phyloP scores from a whole-genome alignment of 345 rosid genomes.

The Firmiana major region DNA sequence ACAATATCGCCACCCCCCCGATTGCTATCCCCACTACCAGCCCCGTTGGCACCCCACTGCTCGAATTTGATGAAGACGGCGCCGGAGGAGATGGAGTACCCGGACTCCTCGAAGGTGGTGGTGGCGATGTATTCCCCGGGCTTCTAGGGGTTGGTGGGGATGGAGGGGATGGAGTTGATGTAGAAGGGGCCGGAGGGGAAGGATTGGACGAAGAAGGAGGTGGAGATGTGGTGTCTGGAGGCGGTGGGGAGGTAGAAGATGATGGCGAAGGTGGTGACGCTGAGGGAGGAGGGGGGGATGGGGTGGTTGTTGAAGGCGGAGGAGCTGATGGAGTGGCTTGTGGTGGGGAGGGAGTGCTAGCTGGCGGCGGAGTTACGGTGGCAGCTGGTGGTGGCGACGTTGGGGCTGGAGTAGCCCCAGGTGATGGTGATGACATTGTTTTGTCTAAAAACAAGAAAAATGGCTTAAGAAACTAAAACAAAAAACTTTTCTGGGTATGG shows the following conservation, averaged over 20 bases:
- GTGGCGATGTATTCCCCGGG: conserved; percentile 25
- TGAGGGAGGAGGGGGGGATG: conserved; percentile 34
- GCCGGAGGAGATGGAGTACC: conserved; percentile 30
- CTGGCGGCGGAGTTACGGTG: conserved; percentile 27
- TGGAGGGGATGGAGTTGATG: conserved; percentile 32
- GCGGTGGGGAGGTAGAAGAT: conserved; percentile 21
- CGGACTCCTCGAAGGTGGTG: conserved; percentile 26
- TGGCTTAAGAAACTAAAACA: background rate
- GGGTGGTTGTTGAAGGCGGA: conserved; percentile 36
- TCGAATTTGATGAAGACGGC: conserved; percentile 23
- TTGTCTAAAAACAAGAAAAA: background rate
- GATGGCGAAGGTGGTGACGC: conserved; percentile 29
- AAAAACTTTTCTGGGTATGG: no score
- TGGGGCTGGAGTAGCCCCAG: conserved; percentile 34
- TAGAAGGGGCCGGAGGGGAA: conserved; percentile 47
- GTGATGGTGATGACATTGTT: conserved; percentile 48
- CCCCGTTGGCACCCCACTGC: conserved; percentile 39
- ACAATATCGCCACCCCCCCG: conserved; percentile 50
- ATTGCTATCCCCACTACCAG: conserved; percentile 63
- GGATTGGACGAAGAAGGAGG: conserved; percentile 25
- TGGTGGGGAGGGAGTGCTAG: conserved; percentile 2
- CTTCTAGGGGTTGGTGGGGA: conserved; percentile 31
- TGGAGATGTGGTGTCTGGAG: conserved; percentile 29
- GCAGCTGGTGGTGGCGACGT: conserved; percentile 22
- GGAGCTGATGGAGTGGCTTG: conserved; percentile 36